Evolutionary conservation across 2,329 filamentous ascomycete species (phyloP).

Genomic region (Botryotinia globosa): DNA sequence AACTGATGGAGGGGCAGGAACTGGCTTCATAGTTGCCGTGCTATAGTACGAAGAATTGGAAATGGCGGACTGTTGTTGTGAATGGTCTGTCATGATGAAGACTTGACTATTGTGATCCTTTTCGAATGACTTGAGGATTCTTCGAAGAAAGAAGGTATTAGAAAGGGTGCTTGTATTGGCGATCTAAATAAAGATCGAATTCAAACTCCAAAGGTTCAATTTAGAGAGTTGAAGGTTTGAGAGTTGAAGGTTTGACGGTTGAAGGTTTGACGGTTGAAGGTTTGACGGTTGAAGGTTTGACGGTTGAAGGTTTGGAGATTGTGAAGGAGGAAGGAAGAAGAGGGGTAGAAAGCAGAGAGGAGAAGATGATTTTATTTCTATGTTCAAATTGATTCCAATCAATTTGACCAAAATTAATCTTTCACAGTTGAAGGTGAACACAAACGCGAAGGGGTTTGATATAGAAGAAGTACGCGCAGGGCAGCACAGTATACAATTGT

Average conservation of each 20-base stretch:
- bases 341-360: background rate
- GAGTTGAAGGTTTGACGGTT: background rate
- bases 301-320: background rate
- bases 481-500: too few relatives aligned
- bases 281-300: background rate
- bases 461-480: background rate
- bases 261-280: background rate
- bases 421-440: background rate
- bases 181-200: background rate
- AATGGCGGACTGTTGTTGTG: constrained; percentile 2
- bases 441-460: background rate
- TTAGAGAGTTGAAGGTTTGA: background rate
- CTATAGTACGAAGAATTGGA: constrained; percentile 15
- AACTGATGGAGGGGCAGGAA: background rate
- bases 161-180: background rate
- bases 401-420: background rate
- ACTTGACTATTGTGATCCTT: background rate
- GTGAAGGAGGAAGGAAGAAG: background rate
- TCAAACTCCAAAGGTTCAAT: background rate
- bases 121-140: background rate
- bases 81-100: constrained; percentile 9
- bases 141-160: background rate
- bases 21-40: background rate
- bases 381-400: background rate
- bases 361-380: background rate